Evolutionary conservation across 2,329 filamentous ascomycete genomes (phyloP).

Genomic region (Leptographium galeiforme): DNA sequence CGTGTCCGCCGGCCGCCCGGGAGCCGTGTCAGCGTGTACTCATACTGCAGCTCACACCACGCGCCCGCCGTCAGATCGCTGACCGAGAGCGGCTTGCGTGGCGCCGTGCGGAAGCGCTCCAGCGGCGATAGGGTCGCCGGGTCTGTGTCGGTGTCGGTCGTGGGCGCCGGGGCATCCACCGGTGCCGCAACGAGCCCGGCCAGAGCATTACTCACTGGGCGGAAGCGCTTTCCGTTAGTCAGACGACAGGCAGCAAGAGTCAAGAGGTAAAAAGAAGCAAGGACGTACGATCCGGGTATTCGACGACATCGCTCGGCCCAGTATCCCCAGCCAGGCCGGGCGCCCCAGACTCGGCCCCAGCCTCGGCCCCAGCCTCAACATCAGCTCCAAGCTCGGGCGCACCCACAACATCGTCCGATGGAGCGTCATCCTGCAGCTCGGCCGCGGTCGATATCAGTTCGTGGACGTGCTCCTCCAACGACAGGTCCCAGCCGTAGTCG

Average conservation of each 20-base stretch:
- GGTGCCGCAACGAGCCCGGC: background rate
- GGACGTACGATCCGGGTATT: slow-evolving; percentile 37
- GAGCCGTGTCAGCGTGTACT: slow-evolving; percentile 65
- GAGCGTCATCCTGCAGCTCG: background rate
- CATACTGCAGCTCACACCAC: slow-evolving; percentile 95
- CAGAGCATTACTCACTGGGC: background rate
- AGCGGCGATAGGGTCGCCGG: slow-evolving; percentile 40
- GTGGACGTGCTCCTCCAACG: slow-evolving; percentile 28
- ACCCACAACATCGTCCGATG: background rate
- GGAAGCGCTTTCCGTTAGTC: background rate
- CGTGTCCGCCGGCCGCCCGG: slow-evolving; percentile 58
- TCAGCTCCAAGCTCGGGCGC: background rate
- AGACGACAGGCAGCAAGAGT: background rate
- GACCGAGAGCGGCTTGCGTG: slow-evolving; percentile 69
- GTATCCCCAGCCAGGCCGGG: too few relatives aligned
- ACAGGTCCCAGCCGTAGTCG: slow-evolving; percentile 34
- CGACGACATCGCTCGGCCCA: slow-evolving; percentile 14
- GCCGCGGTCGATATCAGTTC: slow-evolving; percentile 1
- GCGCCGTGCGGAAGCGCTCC: slow-evolving; percentile 63
- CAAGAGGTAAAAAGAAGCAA: background rate
- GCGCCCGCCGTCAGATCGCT: slow-evolving; percentile 78
- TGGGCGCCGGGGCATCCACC: too few relatives aligned
- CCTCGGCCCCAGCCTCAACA: background rate
- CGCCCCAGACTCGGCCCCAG: background rate
- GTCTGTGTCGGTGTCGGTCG: background rate